Conservation (phyloP, 164 flowering plant species). For the Buxus sempervirens region DNA sequence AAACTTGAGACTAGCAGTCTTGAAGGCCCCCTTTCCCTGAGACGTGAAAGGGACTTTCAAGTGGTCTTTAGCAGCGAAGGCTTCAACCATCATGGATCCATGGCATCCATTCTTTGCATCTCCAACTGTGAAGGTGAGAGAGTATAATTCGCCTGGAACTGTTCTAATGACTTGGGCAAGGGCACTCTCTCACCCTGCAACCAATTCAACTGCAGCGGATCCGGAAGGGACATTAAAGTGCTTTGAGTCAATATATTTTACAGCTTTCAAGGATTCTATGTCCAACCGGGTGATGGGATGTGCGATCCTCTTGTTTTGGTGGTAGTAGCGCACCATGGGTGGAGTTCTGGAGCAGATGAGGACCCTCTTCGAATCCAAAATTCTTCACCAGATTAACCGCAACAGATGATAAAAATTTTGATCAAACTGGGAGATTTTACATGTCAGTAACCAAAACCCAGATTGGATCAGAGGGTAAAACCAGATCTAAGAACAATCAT, state of each 20-base stretch:
- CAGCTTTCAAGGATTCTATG: conserved; percentile 69
- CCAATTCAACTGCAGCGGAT: conserved; percentile 56
- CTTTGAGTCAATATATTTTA: conserved; percentile 58
- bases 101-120: conserved; percentile 68
- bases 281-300: conserved; percentile 79
- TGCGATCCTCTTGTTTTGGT: conserved; percentile 62
- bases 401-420: not conserved
- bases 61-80: conserved; percentile 47
- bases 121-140: conserved; percentile 50
- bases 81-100: conserved; percentile 75
- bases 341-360: conserved; percentile 55
- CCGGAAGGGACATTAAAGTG: conserved; percentile 61
- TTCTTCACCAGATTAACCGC: conserved; percentile 64
- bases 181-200: conserved; percentile 76
- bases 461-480: too few relatives aligned
- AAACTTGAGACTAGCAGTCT: conserved; percentile 46
- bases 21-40: conserved; percentile 57
- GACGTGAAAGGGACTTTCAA: conserved; percentile 54
- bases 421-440: too few relatives aligned
- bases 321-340: conserved; percentile 65
- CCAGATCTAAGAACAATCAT: too few relatives aligned
- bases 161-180: conserved; percentile 58
- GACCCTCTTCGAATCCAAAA: conserved; percentile 66
- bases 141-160: conserved; percentile 39
- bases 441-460: too few relatives aligned